phyloP scores from a whole-genome alignment of 106 monocot genomes.

The Apostasia ramifera region DNA sequence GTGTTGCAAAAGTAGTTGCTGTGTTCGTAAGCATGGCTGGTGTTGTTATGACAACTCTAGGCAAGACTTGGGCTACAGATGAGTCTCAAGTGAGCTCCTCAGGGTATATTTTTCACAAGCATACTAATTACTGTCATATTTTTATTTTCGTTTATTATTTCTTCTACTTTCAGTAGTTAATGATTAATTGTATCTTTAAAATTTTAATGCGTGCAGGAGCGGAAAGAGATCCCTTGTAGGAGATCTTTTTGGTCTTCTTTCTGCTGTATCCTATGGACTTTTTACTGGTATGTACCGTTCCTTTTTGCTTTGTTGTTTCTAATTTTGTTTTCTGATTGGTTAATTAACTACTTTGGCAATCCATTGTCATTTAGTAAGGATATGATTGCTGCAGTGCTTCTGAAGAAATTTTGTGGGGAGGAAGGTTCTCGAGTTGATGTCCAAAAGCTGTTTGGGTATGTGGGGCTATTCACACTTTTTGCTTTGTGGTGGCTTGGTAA shows the following conservation, averaged over 20 bases:
- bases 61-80: constrained; percentile 97
- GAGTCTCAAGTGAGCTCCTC: constrained; percentile 61
- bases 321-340: background rate
- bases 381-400: constrained; percentile 62
- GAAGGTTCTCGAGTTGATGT: constrained; percentile 89
- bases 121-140: background rate
- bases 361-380: background rate
- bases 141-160: background rate
- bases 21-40: constrained; percentile 97
- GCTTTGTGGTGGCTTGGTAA: constrained; percentile 98
- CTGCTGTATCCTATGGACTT: constrained; percentile 85
- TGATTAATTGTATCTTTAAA: background rate
- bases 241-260: constrained; percentile 95
- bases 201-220: constrained; percentile 29
- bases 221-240: constrained; percentile 71
- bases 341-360: background rate
- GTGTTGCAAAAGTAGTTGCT: constrained; percentile 74
- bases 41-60: constrained; percentile 90
- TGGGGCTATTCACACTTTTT: constrained; percentile 83
- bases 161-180: background rate
- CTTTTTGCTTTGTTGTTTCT: background rate
- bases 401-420: constrained; percentile 92
- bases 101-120: constrained; percentile 29
- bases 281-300: constrained; percentile 60
- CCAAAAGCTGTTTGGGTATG: constrained; percentile 97